These are phyloP conservation scores for Pseudozyma hubeiensis DNA, from an alignment of 1,284 basidiomycete genomes.

Conservation along the genomic window DNA sequence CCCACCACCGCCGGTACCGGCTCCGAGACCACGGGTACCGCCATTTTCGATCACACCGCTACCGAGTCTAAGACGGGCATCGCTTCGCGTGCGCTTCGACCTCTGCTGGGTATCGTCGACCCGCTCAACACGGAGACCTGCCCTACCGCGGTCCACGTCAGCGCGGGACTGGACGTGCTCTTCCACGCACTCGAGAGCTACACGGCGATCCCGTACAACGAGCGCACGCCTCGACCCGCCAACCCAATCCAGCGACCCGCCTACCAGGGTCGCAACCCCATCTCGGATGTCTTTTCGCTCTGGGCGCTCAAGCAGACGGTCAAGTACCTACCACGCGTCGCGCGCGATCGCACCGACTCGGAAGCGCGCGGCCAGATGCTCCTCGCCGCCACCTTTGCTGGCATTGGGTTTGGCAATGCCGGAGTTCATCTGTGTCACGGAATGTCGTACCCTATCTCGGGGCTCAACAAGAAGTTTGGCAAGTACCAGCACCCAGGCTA, in stretches of 20 bases:
- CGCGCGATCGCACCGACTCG: slow-evolving; percentile 79
- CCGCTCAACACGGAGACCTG: slow-evolving; percentile 85
- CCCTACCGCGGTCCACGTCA: slow-evolving; percentile 81
- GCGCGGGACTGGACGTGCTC: slow-evolving; percentile 86
- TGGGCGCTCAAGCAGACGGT: slow-evolving; percentile 94
- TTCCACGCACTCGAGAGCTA: slow-evolving; percentile 91
- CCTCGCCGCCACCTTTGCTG: slow-evolving; percentile 75
- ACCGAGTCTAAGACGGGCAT: slow-evolving; percentile 92
- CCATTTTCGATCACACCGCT: slow-evolving; percentile 85
- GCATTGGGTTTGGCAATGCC: slow-evolving; percentile 93
- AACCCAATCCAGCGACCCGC: slow-evolving; percentile 90
- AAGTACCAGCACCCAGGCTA: slow-evolving; percentile 75
- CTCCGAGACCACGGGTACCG: slow-evolving; percentile 89
- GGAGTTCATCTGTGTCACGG: slow-evolving; percentile 74
- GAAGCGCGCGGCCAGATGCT: slow-evolving; percentile 93
- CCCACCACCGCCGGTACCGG: slow-evolving; percentile 97
- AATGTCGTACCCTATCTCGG: slow-evolving; percentile 69
- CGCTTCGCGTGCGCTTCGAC: slow-evolving; percentile 88
- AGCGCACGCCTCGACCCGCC: slow-evolving; percentile 85
- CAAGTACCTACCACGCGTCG: slow-evolving; percentile 87
- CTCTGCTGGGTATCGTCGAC: slow-evolving; percentile 86
- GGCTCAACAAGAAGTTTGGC: slow-evolving; percentile 84
- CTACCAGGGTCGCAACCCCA: slow-evolving; percentile 95
- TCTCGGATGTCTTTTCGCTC: slow-evolving; percentile 91
- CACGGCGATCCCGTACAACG: slow-evolving; percentile 74